Percentiles rank a stretch among this genome's conserved stretches.
Conservation (phyloP, 2,329 filamentous ascomycete genomes). For the Mycosphaerelloides madeirae region DNA sequence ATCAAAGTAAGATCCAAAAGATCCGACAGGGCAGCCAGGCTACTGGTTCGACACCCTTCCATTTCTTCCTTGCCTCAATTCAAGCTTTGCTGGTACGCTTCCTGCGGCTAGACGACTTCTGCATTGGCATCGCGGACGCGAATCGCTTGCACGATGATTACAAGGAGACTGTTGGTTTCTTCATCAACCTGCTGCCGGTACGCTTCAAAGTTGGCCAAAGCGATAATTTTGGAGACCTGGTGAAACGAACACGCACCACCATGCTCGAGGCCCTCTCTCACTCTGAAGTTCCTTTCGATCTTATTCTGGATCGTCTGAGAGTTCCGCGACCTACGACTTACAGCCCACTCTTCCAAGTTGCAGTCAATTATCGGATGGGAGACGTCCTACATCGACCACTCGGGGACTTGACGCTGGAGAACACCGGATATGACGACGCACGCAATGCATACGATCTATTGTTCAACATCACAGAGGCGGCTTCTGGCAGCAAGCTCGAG, state of each 20-base stretch:
- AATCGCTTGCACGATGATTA: constrained; percentile 31
- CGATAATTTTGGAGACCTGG: constrained; percentile 6
- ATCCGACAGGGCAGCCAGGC: constrained; percentile 10
- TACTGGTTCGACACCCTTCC: constrained; percentile 22
- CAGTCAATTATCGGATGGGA: too few species aligned
- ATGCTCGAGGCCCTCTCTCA: constrained; percentile 23
- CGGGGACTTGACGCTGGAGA: too few species aligned
- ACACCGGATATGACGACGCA: too few species aligned
- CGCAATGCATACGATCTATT: too few species aligned
- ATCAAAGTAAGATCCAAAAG: too few species aligned
- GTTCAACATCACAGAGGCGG: too few species aligned
- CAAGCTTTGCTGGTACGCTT: constrained; percentile 29
- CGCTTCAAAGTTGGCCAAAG: constrained; percentile 17
- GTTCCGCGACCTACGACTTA: constrained; percentile 22
- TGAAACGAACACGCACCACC: constrained; percentile 8
- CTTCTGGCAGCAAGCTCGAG: too few species aligned
- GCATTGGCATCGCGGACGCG: constrained; percentile 41
- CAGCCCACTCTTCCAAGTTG: constrained; percentile 36
- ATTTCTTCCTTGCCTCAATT: constrained; percentile 36
- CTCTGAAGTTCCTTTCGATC: constrained; percentile 31
- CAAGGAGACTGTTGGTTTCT: constrained; percentile 34
- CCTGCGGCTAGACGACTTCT: constrained; percentile 30
- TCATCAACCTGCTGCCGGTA: constrained; percentile 39
- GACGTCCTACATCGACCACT: too few species aligned
- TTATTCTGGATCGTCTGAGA: constrained; percentile 30